Evolutionary conservation across 1,139 yeast genomes (phyloP).

Genomic region (Suhomyces ambrosiae): DNA sequence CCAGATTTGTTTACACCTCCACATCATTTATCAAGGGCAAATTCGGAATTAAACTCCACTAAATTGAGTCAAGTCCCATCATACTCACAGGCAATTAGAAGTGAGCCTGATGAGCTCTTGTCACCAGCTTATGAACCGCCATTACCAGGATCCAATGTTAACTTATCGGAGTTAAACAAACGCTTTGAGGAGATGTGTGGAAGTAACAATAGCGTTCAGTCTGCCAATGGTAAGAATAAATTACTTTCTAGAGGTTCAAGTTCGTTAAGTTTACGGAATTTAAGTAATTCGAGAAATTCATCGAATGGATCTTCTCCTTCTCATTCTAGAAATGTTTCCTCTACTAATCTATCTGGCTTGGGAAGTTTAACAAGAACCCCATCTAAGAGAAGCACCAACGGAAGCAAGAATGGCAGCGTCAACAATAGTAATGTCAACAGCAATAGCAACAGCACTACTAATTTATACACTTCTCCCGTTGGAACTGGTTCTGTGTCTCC

Average conservation of each 20-base stretch:
- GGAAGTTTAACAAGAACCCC: constrained; percentile 16
- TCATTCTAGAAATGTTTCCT: constrained; percentile 31
- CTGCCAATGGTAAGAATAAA: constrained; percentile 11
- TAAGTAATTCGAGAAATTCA: constrained; percentile 18
- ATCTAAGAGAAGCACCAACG: constrained; percentile 14
- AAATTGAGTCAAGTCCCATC: constrained; percentile 74
- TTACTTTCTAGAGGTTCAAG: constrained; percentile 26
- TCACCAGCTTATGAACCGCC: constrained; percentile 69
- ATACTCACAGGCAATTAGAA: constrained; percentile 70
- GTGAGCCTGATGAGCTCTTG: constrained; percentile 50
- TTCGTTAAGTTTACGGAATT: constrained; percentile 22
- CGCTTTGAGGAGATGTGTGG: constrained; percentile 21
- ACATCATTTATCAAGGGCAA: constrained; percentile 59
- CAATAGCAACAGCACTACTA: constrained; percentile 7
- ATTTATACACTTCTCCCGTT: not conserved
- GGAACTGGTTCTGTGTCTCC: constrained; percentile 9
- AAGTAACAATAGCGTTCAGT: constrained; percentile 3
- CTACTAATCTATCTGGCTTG: constrained; percentile 23
- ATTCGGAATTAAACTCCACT: constrained; percentile 40
- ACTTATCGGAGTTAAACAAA: constrained; percentile 30
- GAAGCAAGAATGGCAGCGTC: constrained; percentile 4
- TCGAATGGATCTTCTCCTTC: constrained; percentile 33
- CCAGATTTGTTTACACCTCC: constrained; percentile 54
- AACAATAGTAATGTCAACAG: constrained; percentile 2
- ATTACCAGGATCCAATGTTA: constrained; percentile 46